Evolutionary conservation across 139 green algal genomes (phyloP).

Genomic region (Raphidocelis subcapitata): DNA sequence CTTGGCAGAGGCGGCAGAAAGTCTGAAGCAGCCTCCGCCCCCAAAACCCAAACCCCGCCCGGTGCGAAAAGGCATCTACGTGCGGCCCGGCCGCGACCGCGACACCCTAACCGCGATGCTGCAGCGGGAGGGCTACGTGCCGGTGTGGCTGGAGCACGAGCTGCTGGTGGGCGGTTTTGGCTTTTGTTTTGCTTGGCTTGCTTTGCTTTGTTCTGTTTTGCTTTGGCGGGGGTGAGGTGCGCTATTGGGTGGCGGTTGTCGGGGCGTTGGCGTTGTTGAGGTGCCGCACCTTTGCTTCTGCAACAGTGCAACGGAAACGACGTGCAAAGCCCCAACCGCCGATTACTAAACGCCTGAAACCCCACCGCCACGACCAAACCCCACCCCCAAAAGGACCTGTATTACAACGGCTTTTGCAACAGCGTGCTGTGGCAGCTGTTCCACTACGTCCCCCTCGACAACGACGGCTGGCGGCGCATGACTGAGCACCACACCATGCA

Average conservation of each 20-base stretch:
- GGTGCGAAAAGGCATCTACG: slow-evolving; percentile 85
- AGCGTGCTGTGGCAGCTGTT: slow-evolving; percentile 98
- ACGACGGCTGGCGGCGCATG: slow-evolving; percentile 85
- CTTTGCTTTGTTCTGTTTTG: no score
- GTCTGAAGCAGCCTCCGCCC: no score
- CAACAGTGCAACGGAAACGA: no score
- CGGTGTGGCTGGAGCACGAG: slow-evolving; percentile 88
- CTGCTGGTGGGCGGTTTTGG: slow-evolving; percentile 47
- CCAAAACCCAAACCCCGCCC: no score
- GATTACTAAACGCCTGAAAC: no score
- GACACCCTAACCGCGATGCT: slow-evolving; percentile 75
- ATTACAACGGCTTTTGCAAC: slow-evolving; percentile 99
- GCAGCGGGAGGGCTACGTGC: slow-evolving; percentile 74
- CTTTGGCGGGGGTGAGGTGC: no score
- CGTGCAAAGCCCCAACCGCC: no score
- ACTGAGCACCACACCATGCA: slow-evolving; percentile 80
- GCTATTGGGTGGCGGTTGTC: no score
- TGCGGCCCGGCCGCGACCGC: slow-evolving; percentile 64
- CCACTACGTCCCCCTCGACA: slow-evolving; percentile 97
- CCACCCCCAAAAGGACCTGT: no score
- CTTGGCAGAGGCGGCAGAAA: no score
- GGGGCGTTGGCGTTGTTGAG: no score
- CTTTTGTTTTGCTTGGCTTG: not conserved
- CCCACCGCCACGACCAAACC: slow-evolving; percentile 37
- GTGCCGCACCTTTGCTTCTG: no score